Base-by-base conservation (phyloP, 495 filamentous ascomycete genomes). In the Hypoxylon trugodes region DNA sequence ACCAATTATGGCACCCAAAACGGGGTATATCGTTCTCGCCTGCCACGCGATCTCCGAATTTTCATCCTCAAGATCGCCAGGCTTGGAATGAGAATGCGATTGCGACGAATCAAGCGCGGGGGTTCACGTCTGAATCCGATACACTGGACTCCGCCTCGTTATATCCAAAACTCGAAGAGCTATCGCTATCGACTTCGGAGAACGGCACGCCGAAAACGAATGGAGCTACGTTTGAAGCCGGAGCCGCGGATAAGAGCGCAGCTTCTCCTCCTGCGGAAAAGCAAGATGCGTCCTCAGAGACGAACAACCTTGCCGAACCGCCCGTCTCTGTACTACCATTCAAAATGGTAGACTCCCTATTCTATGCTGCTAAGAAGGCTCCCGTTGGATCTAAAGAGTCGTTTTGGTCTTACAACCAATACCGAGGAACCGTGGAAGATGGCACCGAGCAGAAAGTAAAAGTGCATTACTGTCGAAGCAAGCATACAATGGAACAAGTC, bases 401-500 rank as follows among this genome's bases (percentile, higher is more conserved):
- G 0, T 86, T 77, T 71, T 97, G 91, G 91, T 86, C 78, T 22
- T 84, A 92, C 70, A 76, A 48, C 9, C 68, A 90, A 12, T 92
- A 93, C 66, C 80, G 81, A 24, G 79, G 81, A 3, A 75, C 75
- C 0, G 69, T 41, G 8, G 55, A 73, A 0, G 69, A 75, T 19
- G 73, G 71, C n/a, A 49, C 37, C 0, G 25, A 70, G 74, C 38
- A 65, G 9, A 76, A 72, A 35, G 82, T 90, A 24, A 80, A 77
- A 36, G 84, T 96, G 3, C 88, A 96, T 69, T 96, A 96, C 68
- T 94, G 91, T 77, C 82, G 76, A 46, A 86, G 79, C 38, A 79
- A 77, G n/a, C 75, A 82, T 46, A 86, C 82, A 2, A 87, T 88
- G 2, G 90, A 96, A 69, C 73, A 76, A 8, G 81, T 91, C 1